A percentile compares a stretch with the other conserved stretches of the same genome.
Conservation (phyloP, 495 filamentous ascomycete species). For the Podospora tetraspora region DNA sequence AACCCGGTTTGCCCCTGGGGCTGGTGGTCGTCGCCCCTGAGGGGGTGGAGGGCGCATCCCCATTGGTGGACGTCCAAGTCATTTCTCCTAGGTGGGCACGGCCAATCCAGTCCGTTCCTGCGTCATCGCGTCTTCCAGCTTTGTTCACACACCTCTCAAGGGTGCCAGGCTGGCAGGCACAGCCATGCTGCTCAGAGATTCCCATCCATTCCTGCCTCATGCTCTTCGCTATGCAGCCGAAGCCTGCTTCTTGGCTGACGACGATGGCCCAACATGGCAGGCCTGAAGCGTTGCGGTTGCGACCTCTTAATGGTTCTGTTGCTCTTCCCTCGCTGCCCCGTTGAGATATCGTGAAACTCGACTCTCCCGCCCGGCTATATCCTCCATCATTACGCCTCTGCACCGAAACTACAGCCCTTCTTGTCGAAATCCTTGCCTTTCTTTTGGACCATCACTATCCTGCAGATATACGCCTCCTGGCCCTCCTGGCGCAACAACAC, state of each 20-base stretch:
- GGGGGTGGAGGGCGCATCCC: background rate
- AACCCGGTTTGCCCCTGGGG: background rate
- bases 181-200: background rate
- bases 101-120: slow-evolving; percentile 15
- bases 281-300: background rate
- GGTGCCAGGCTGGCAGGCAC: background rate
- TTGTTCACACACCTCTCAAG: background rate
- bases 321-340: background rate
- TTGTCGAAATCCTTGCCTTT: background rate
- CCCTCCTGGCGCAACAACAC: background rate
- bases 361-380: background rate
- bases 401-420: background rate
- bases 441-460: background rate
- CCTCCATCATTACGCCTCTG: background rate
- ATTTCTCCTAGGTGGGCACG: background rate
- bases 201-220: background rate
- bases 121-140: slow-evolving; percentile 16
- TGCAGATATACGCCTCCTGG: background rate
- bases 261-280: background rate
- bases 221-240: background rate
- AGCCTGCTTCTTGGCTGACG: background rate
- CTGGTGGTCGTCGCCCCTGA: background rate
- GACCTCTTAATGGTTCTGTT: background rate
- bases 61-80: background rate
- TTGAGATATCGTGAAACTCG: background rate